A percentile compares a stretch with the other conserved stretches of the same genome.
Evolutionary conservation across 768 basidiomycete genomes (phyloP).

Genomic region (Pilatotrama ljubarskyi): DNA sequence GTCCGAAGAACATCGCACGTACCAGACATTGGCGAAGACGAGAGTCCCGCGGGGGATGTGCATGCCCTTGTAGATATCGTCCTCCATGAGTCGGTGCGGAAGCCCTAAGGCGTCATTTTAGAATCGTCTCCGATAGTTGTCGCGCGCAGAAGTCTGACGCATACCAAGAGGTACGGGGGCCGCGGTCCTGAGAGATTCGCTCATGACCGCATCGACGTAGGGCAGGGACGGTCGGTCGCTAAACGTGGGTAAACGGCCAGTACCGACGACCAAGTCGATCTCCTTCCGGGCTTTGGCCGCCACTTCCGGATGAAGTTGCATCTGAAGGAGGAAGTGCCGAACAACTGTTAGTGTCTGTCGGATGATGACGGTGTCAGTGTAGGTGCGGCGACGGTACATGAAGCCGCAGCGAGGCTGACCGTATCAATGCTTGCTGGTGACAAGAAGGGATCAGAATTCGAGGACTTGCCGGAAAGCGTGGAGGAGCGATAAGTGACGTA

Average conservation of each 20-base stretch:
- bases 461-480: too few species aligned
- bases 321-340: slow-evolving; percentile 64
- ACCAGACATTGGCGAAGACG: slow-evolving; percentile 67
- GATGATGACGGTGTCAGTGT: neutral
- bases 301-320: slow-evolving; percentile 60
- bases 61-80: slow-evolving; percentile 61
- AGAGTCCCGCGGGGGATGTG: slow-evolving; percentile 63
- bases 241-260: slow-evolving; percentile 58
- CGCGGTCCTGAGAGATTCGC: slow-evolving; percentile 57
- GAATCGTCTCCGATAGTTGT: too few species aligned
- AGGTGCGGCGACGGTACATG: slow-evolving; percentile 9
- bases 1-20: slow-evolving; percentile 10
- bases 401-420: slow-evolving; percentile 34
- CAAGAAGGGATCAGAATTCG: neutral
- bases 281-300: slow-evolving; percentile 63
- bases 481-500: slow-evolving; percentile 19
- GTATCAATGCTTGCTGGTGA: slow-evolving; percentile 58
- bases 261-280: slow-evolving; percentile 59
- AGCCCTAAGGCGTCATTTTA: slow-evolving; percentile 42
- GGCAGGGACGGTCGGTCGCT: slow-evolving; percentile 56
- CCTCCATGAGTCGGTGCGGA: slow-evolving; percentile 64
- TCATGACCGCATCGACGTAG: slow-evolving; percentile 58
- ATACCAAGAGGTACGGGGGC: slow-evolving; percentile 58
- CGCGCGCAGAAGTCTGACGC: slow-evolving; percentile 14
- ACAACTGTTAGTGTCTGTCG: slow-evolving; percentile 54